phyloP scores from a whole-genome alignment of 2,329 filamentous ascomycete genomes.

The Boeremia exigua region DNA sequence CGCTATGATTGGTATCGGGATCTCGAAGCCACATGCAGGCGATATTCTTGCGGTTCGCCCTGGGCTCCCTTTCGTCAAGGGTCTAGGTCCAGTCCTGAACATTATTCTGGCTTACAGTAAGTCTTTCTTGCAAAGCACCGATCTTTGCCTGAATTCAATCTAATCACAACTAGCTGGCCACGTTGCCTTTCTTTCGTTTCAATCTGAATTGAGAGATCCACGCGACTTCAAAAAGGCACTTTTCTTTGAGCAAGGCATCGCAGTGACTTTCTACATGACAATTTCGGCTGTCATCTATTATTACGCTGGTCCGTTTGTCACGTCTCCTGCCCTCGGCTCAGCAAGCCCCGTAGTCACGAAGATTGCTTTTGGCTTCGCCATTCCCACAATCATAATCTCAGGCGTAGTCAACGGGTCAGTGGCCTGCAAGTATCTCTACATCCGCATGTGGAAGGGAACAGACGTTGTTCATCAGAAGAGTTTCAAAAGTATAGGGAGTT shows the following conservation, averaged over 20 bases:
- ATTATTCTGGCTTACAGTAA: conserved; percentile 73
- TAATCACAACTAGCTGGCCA: conserved; percentile 55
- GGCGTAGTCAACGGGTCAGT: conserved; percentile 74
- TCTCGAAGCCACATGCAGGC: conserved; percentile 52
- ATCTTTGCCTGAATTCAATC: not conserved
- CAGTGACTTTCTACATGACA: conserved; percentile 68
- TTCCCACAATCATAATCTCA: conserved; percentile 74
- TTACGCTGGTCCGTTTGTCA: conserved; percentile 66
- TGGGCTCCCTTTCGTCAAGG: conserved; percentile 30
- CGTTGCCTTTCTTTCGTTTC: conserved; percentile 72
- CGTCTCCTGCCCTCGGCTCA: conserved; percentile 71
- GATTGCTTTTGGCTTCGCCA: conserved; percentile 70
- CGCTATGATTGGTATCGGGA: conserved; percentile 70
- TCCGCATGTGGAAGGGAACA: conserved; percentile 66
- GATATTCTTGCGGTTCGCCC: conserved; percentile 34
- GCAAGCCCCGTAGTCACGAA: conserved; percentile 64
- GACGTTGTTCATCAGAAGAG: conserved; percentile 45
- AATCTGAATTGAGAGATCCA: conserved; percentile 68
- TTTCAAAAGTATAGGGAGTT: conserved; percentile 51
- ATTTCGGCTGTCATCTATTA: conserved; percentile 73
- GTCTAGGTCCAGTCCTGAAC: conserved; percentile 54
- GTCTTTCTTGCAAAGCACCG: not conserved
- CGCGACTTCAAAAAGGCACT: conserved; percentile 68
- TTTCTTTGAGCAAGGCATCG: conserved; percentile 63
- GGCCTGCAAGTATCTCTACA: conserved; percentile 69